Base-by-base conservation (phyloP, 306 rosid genomes). In the Vigna trinervia region DNA sequence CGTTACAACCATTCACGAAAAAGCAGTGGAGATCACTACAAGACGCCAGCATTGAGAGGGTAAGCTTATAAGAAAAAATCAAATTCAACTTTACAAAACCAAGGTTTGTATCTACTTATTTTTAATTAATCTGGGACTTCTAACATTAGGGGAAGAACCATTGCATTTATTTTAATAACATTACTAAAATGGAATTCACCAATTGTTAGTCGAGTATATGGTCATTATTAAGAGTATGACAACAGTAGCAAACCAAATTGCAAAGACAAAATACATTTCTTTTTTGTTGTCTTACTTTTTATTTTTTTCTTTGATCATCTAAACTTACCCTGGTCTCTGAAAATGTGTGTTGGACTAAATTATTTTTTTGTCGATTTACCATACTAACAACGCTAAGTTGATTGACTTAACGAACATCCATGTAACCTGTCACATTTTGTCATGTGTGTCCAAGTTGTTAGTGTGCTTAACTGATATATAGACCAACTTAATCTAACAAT, bases 21-120 rank as follows among this genome's bases (percentile, higher is more conserved):
- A 26, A 73, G 69, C 86, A 90, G 71, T 90, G 97, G 97, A 87
- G 85, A 87, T 79, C 84, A 80, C 90, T 85, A 73, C 97, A 90
- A 82, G 88, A 88, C 5, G 32, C 70, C 43, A 87, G 78, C 85
- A 83, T 90, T 41, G 81, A 78, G 56, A 86, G 79, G 93, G 95
- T 89, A 80, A 81, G 30, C 32, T 38, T 46, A 1, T 36, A 30
- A 1, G 32, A 65, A 52, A 19, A 30, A 26, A 26, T 26, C 28
- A 26, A 26, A 26, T 2, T 26, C 28, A 26, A 26, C 3, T 3
- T 26, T 26, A 26, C 3, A 26, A 26, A 26, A 2, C 28, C 2
- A 23, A 23, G 28, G 28, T 26, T 26, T 26, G 28, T 26, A 26
- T 2, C 28, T 3, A 26, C 28, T 26, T 26, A 26, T 26, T 26